Evolutionary conservation across 352 stramenopile species (phyloP).

Genomic region (Blastocystis sp.): DNA sequence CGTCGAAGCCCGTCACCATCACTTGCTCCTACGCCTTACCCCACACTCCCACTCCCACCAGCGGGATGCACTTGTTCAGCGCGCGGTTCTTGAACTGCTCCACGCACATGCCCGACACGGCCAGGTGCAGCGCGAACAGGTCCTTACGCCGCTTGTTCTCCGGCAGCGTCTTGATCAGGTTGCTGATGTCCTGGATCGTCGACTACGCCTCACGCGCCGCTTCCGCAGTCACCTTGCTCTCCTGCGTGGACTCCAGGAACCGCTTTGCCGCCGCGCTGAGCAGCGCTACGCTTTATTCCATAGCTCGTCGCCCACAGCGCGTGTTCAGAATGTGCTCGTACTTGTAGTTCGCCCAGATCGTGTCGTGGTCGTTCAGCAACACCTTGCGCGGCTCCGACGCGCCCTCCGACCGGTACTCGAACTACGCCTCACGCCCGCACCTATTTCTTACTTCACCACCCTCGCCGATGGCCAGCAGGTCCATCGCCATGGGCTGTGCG

Average conservation of each 20-base stretch:
- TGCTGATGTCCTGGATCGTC: conserved; percentile 32
- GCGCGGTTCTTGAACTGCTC: neutral
- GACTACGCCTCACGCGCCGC: neutral
- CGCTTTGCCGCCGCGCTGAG: neutral
- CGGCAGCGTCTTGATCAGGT: conserved; percentile 51
- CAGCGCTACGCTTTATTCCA: neutral
- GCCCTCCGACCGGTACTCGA: conserved; percentile 9
- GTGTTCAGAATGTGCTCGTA: conserved; percentile 48
- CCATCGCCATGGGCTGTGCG: conserved; percentile 17
- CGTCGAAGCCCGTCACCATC: conserved; percentile 35
- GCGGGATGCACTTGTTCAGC: conserved; percentile 3
- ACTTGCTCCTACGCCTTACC: conserved; percentile 27
- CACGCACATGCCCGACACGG: neutral
- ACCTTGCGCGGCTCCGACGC: conserved; percentile 10
- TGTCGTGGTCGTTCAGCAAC: conserved; percentile 17
- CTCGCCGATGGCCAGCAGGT: conserved; percentile 23
- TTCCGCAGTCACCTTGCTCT: neutral
- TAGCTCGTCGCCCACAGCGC: neutral
- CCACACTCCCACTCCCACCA: neutral
- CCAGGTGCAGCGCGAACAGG: conserved; percentile 23
- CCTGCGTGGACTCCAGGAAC: conserved; percentile 2
- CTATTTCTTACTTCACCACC: conserved; percentile 5
- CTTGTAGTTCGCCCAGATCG: conserved; percentile 7
- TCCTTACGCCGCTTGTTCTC: conserved; percentile 40
- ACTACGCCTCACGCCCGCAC: neutral